A percentile compares a stretch with the other conserved stretches of the same genome.
Evolutionary conservation across 2,329 filamentous ascomycete genomes (phyloP).

Genomic region (Penicillium sp.): DNA sequence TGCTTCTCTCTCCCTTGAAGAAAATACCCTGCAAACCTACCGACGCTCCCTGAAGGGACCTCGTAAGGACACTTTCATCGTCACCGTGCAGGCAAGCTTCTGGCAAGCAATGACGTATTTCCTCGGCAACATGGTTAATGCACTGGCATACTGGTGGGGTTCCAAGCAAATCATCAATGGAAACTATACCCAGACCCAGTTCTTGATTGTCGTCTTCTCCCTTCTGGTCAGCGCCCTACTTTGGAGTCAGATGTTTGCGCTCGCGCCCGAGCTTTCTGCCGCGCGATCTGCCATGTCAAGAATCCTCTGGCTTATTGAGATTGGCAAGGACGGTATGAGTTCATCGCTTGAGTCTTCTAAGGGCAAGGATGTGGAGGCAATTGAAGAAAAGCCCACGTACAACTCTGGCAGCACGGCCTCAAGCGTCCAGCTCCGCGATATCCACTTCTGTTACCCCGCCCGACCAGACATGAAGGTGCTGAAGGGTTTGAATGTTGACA

Average conservation of each 20-base stretch:
- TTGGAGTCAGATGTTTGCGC: slow-evolving; percentile 71
- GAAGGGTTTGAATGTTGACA: slow-evolving; percentile 55
- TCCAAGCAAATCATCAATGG: slow-evolving; percentile 67
- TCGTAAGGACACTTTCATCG: slow-evolving; percentile 50
- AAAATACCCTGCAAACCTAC: slow-evolving; percentile 50
- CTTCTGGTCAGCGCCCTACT: slow-evolving; percentile 71
- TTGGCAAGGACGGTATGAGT: slow-evolving; percentile 36
- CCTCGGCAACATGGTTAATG: slow-evolving; percentile 66
- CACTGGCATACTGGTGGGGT: slow-evolving; percentile 79
- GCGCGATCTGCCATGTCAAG: slow-evolving; percentile 62
- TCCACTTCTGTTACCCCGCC: slow-evolving; percentile 66
- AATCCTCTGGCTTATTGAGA: slow-evolving; percentile 49
- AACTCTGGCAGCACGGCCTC: slow-evolving; percentile 32
- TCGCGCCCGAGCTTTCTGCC: slow-evolving; percentile 71
- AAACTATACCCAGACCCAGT: slow-evolving; percentile 64
- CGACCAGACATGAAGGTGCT: slow-evolving; percentile 61
- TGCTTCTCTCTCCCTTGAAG: slow-evolving; percentile 52
- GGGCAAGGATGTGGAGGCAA: slow-evolving; percentile 25
- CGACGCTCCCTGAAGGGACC: slow-evolving; percentile 47
- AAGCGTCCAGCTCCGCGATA: slow-evolving; percentile 56
- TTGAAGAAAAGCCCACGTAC: slow-evolving; percentile 18
- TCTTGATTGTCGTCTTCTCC: slow-evolving; percentile 70
- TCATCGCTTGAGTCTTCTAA: slow-evolving; percentile 4
- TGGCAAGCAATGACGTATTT: slow-evolving; percentile 48
- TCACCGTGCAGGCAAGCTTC: slow-evolving; percentile 49